phyloP scores from a whole-genome alignment of 2,329 filamentous ascomycete genomes.

The Decorospora gaudefroyi region DNA sequence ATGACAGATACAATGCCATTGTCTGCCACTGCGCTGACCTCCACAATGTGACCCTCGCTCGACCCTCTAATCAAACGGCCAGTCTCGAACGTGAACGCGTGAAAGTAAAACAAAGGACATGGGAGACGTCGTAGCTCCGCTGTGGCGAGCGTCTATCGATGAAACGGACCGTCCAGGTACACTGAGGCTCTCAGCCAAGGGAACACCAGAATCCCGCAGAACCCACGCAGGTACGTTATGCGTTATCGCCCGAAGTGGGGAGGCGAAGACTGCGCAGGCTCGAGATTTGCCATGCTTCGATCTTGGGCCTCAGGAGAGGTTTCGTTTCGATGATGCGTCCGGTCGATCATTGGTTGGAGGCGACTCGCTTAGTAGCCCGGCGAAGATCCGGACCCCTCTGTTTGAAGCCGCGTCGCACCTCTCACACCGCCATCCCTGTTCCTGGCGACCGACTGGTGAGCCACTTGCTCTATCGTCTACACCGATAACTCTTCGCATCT shows the following conservation, averaged over 20 bases:
- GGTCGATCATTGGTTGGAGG: slow-evolving; percentile 33
- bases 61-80: slow-evolving; percentile 41
- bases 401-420: slow-evolving; percentile 41
- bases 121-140: slow-evolving; percentile 29
- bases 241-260: slow-evolving; percentile 23
- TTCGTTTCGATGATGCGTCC: slow-evolving; percentile 32
- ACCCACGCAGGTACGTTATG: slow-evolving; percentile 39
- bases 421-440: slow-evolving; percentile 21
- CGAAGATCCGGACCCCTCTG: slow-evolving; percentile 30
- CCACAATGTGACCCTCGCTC: slow-evolving; percentile 11
- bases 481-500: slow-evolving; percentile 18
- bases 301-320: slow-evolving; percentile 26
- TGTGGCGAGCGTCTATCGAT: slow-evolving; percentile 37
- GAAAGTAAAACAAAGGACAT: slow-evolving; percentile 34
- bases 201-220: slow-evolving; percentile 16
- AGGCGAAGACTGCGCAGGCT: slow-evolving; percentile 20
- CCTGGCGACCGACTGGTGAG: slow-evolving; percentile 34
- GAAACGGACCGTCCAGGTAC: slow-evolving; percentile 37
- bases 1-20: slow-evolving; percentile 9
- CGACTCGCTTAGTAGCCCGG: slow-evolving; percentile 36
- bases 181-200: slow-evolving; percentile 39
- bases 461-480: slow-evolving; percentile 15
- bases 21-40: slow-evolving; percentile 16
- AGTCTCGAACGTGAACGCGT: slow-evolving; percentile 30
- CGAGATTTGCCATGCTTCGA: slow-evolving; percentile 19